These are phyloP conservation scores for Neurospora sp. DNA, from an alignment of 495 filamentous ascomycete genomes.

Conservation along the genomic window DNA sequence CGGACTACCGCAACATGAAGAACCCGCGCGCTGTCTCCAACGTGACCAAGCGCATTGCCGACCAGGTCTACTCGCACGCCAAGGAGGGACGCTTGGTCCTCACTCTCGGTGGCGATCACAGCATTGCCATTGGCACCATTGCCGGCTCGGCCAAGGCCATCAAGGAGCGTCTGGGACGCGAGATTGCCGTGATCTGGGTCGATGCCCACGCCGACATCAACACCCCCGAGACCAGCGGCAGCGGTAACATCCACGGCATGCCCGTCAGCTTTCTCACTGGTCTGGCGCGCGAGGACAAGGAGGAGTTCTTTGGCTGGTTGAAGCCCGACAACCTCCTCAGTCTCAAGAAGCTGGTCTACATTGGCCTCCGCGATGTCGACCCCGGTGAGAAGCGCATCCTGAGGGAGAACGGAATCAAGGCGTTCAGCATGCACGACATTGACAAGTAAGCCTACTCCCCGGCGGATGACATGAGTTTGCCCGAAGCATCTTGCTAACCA, in stretches of 20 bases:
- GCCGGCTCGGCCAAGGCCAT: constrained; percentile 77
- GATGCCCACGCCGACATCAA: constrained; percentile 99
- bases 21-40: constrained; percentile 79
- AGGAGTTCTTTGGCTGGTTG: constrained; percentile 83
- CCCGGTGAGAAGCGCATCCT: constrained; percentile 82
- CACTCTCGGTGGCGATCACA: constrained; percentile 93
- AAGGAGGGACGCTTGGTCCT: constrained; percentile 77
- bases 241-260: constrained; percentile 98
- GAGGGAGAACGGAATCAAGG: constrained; percentile 79
- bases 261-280: constrained; percentile 88
- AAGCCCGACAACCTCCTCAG: constrained; percentile 47
- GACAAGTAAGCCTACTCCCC: constrained; percentile 50
- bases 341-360: constrained; percentile 88
- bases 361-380: constrained; percentile 90
- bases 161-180: constrained; percentile 65
- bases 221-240: constrained; percentile 77
- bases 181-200: constrained; percentile 95
- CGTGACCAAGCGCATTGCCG: constrained; percentile 69
- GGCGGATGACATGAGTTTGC: background rate
- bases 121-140: constrained; percentile 89
- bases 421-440: constrained; percentile 98
- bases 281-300: constrained; percentile 60
- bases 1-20: constrained; percentile 83
- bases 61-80: constrained; percentile 82
- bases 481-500: constrained; percentile 9